Conservation (phyloP, 345 rosid species). For the Hibiscus mutabilis region DNA sequence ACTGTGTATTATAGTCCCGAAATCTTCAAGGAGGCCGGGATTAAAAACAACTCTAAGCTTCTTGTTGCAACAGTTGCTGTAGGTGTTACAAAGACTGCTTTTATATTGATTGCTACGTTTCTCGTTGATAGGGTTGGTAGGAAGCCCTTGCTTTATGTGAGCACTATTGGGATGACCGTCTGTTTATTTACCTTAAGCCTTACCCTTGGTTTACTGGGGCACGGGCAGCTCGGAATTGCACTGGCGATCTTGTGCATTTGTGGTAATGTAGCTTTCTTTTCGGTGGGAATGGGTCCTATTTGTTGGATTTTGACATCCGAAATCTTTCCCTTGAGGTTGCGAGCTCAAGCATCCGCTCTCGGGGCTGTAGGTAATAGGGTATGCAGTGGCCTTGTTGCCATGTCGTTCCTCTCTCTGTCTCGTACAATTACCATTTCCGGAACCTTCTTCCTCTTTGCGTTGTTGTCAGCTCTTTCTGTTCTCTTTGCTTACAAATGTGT, state of each 20-base stretch:
- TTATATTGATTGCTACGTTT: constrained; percentile 51
- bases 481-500: constrained; percentile 41
- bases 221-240: constrained; percentile 28
- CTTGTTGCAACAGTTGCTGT: constrained; percentile 64
- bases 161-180: constrained; percentile 66
- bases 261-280: constrained; percentile 66
- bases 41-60: constrained; percentile 35
- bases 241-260: constrained; percentile 40
- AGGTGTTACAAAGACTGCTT: constrained; percentile 51
- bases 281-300: constrained; percentile 57
- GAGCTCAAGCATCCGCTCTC: constrained; percentile 65
- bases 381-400: constrained; percentile 56
- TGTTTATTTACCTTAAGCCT: constrained; percentile 47
- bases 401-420: constrained; percentile 58
- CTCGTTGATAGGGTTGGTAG: constrained; percentile 56
- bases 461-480: constrained; percentile 44
- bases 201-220: constrained; percentile 35
- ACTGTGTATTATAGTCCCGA: constrained; percentile 70
- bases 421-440: constrained; percentile 44
- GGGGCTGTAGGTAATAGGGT: constrained; percentile 69
- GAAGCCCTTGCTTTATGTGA: constrained; percentile 65
- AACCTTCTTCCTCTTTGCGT: constrained; percentile 41
- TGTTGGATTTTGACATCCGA: constrained; percentile 70
- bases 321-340: constrained; percentile 53
- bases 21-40: constrained; percentile 49